These are phyloP conservation scores for Leptodermis oblonga DNA, from an alignment of 257 asterid genomes.

Conservation along the genomic window DNA sequence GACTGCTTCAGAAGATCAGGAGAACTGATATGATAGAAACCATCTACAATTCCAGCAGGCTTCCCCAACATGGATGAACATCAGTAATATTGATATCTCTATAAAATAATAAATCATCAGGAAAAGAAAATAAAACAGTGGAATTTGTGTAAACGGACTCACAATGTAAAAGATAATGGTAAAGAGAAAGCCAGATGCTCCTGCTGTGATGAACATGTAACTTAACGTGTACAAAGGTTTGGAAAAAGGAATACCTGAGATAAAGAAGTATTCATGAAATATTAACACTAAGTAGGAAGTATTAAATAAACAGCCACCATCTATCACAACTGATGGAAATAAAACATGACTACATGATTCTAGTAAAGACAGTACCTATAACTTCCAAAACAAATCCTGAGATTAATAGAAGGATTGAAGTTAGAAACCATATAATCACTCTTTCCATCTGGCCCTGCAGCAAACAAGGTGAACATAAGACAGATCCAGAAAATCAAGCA, in stretches of 20 bases:
- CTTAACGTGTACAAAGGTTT: slow-evolving; percentile 84
- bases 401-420: slow-evolving; percentile 56
- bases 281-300: background rate
- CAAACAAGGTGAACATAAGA: slow-evolving; percentile 18
- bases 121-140: background rate
- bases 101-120: background rate
- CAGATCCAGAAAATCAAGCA: slow-evolving; percentile 1
- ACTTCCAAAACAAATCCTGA: slow-evolving; percentile 46
- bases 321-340: background rate
- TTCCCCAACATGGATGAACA: background rate
- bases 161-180: slow-evolving; percentile 54
- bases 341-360: background rate
- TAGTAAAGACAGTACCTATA: slow-evolving; percentile 37
- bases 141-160: slow-evolving; percentile 31
- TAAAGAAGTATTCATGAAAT: slow-evolving; percentile 12
- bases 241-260: slow-evolving; percentile 71
- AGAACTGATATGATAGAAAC: background rate
- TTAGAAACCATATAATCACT: slow-evolving; percentile 50
- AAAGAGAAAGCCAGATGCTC: slow-evolving; percentile 68
- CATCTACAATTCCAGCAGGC: background rate
- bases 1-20: background rate
- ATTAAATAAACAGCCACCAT: background rate
- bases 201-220: slow-evolving; percentile 78
- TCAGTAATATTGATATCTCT: background rate
- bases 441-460: slow-evolving; percentile 60